Evolutionary conservation across 176 grass and related monocot species (phyloP).

Genomic region (Oryza officinalis): DNA sequence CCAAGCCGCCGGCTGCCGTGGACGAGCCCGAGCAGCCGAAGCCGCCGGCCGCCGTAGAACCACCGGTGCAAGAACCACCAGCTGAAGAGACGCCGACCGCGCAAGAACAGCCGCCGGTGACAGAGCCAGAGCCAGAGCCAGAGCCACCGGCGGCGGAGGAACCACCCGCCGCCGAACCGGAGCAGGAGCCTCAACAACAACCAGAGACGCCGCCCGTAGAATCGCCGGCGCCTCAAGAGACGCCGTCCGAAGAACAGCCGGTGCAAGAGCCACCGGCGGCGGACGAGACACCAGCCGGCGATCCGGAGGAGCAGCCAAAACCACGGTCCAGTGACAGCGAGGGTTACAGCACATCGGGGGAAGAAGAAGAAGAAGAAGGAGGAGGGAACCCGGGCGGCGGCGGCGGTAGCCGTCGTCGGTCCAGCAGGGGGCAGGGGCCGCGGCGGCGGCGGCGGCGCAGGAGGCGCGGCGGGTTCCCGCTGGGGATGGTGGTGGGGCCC

Average conservation of each 20-base stretch:
- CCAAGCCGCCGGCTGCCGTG: not conserved
- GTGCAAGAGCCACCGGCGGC: not conserved
- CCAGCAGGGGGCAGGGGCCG: rapidly evolving
- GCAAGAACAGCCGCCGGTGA: not conserved
- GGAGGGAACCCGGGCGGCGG: no score
- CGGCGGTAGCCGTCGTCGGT: no score
- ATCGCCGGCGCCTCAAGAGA: no score
- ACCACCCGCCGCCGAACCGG: not conserved
- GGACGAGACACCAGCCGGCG: not conserved
- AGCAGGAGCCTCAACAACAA: no score
- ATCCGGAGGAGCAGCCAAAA: not conserved
- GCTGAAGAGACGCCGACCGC: no score
- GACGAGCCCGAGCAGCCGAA: conserved; percentile 8
- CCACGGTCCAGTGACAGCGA: not conserved
- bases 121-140: not conserved
- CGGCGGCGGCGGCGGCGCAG: not conserved
- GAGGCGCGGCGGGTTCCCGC: not conserved
- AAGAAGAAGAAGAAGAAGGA: not conserved
- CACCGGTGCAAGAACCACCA: no score
- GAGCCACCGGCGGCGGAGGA: not conserved
- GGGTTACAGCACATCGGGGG: no score
- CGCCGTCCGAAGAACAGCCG: not conserved
- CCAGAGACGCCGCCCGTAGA: no score
- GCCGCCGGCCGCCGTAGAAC: not conserved
- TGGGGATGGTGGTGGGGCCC: conserved; percentile 32